Base-by-base conservation (phyloP, 2,329 filamentous ascomycete genomes). In the Trichoderma citrinoviride region DNA sequence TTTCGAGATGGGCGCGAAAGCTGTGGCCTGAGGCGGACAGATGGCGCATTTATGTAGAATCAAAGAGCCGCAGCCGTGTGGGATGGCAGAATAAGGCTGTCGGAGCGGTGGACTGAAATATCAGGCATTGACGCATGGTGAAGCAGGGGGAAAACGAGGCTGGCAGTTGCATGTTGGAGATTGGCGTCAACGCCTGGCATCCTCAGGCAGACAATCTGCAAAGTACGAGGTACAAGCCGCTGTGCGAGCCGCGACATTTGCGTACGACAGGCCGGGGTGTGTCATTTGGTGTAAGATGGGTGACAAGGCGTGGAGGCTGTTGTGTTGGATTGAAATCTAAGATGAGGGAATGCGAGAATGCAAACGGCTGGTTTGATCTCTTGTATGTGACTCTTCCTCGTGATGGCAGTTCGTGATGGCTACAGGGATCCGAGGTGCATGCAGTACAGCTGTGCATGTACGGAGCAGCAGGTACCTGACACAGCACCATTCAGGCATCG, bases 171-270 rank as follows among this genome's bases (percentile, higher is more conserved):
- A 65, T 41, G 62, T 44, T 44, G 47, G 70, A 57, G 40, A 65
- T 41, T 65, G 58, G 65, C 60, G 64, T 56, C 44, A 50, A 58
- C 37, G 60, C 55, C 54, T 66, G 60, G 44, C 27, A 66, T 67
- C 66, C 68, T 69, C 68, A 69, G 68, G 68, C 68, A 68, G 61
- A 60, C 53, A 66, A 23, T 21, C 27, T 41, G 52, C 56, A 8
- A 10, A 14, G 33, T 37, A 37, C 33, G 33, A 37, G 14, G 47
- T 29, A 19, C 62, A 52, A 21, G 14, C 44, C 15, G 44, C 17
- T 10, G 23, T 40, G 8, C 29, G 44, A 49, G 27, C 19, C 15
- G 27, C 44, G 29, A 53, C 19, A 12, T 1, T 19, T n/a, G 37
- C 15, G 25, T 2, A 41, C 23, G 25, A 15, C 25, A 15, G 40